Base-by-base conservation (phyloP, 768 basidiomycete species). In the Trametes villosa region DNA sequence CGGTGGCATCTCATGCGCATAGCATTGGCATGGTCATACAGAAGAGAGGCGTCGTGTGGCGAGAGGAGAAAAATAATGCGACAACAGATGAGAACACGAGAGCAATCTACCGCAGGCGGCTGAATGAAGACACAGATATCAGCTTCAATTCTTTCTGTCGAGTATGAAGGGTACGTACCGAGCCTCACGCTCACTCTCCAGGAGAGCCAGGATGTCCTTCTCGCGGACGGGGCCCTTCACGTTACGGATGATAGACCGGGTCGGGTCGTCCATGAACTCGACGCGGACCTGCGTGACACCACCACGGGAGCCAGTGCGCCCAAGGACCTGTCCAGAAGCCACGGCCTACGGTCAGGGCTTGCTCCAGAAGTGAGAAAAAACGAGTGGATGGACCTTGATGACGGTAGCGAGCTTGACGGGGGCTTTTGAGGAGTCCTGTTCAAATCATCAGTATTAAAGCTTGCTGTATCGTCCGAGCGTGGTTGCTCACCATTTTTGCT, bases 271-370 rank as follows among this genome's bases (percentile, higher is more conserved):
- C 91, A 98, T 89, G 82, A 99, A 97, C 75, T 98, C 97, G 68
- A 99, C 97, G 67, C 96, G 94, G 78, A 98, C 96, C 83, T 98
- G 96, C 63, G 95, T 98, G 71, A 98, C 95, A 81, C 96, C 96
- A 80, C 96, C 96, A 75, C 96, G 93, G 70, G 96, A 98, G 64
- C 96, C 96, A 74, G 97, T 99, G 72, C 97, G 89, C 72, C 97
- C 97, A 71, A 98, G 89, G 76, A 98, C 94, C 94, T 97, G 66
- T 68, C 53, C 54, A 62, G 61, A 11, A 44, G 46, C 17, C 17
- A 33, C 42, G 34, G 58, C 45, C 60, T 27, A 9, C 15, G 12
- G 61, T 69, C 55, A 72, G 67, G 29, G 57, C 26, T 46, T 24
- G 44, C 45, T 15, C 7, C 8, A 56, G 29, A 30, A 26, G 20